Percentiles rank a stretch among this genome's conserved stretches.
Conservation (phyloP, 2,329 filamentous ascomycete genomes). For the Graphilbum ipis-grandicollis region DNA sequence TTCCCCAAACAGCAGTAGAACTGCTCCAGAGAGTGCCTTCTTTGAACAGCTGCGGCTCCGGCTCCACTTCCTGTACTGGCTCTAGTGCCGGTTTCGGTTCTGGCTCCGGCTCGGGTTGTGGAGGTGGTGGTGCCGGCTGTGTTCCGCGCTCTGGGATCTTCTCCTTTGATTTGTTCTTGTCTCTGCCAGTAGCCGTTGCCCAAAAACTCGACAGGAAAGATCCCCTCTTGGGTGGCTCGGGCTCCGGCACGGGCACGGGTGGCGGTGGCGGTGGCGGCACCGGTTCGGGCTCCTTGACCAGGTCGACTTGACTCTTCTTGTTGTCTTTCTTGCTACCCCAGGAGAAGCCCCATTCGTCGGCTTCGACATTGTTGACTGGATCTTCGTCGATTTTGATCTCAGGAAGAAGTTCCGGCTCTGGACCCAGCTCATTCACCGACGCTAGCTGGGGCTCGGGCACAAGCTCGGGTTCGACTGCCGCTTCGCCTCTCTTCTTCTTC, state of each 20-base stretch:
- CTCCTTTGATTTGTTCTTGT: background rate
- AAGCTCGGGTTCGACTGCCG: slow-evolving; percentile 4
- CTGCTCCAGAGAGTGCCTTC: slow-evolving; percentile 11
- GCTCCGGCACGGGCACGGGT: background rate
- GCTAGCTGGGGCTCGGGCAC: slow-evolving; percentile 3
- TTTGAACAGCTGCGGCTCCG: slow-evolving; percentile 16
- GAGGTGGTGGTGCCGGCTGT: background rate
- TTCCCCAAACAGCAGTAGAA: slow-evolving; percentile 5
- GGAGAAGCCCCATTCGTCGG: slow-evolving; percentile 24
- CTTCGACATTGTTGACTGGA: background rate
- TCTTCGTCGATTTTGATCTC: no score
- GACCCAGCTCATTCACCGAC: slow-evolving; percentile 2
- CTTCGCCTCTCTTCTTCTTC: slow-evolving; percentile 14
- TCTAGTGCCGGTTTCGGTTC: slow-evolving; percentile 1
- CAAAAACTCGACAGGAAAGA: background rate
- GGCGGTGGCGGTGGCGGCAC: background rate
- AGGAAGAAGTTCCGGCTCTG: slow-evolving; percentile 1
- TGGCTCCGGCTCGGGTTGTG: background rate
- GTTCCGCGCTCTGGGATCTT: slow-evolving; percentile 1
- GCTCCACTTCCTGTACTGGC: slow-evolving; percentile 11
- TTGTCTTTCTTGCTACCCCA: slow-evolving; percentile 26
- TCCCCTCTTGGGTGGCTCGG: slow-evolving; percentile 2
- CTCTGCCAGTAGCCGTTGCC: background rate
- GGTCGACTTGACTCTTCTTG: slow-evolving; percentile 17
- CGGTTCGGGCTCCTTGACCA: slow-evolving; percentile 9